These are phyloP conservation scores for Peniophora sp. DNA, from an alignment of 1,284 basidiomycete genomes.

Conservation along the genomic window DNA sequence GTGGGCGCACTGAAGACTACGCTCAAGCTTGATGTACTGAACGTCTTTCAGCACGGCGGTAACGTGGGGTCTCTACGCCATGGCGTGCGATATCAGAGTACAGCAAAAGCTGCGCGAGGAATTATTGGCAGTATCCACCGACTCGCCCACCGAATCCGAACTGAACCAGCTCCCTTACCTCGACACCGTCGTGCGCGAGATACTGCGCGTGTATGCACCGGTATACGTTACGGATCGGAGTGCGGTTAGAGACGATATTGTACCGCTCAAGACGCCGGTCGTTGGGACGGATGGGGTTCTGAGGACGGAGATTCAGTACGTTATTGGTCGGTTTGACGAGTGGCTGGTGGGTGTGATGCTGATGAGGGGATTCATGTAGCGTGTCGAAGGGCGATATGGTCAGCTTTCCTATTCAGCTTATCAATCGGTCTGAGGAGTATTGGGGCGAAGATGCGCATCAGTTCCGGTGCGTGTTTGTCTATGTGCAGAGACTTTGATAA, in stretches of 20 bases:
- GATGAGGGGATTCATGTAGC: conserved; percentile 19
- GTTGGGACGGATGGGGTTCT: conserved; percentile 25
- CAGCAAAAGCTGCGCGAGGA: conserved; percentile 42
- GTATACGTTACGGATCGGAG: conserved; percentile 27
- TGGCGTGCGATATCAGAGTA: conserved; percentile 28
- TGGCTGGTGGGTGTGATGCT: not conserved
- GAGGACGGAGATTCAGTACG: conserved; percentile 4
- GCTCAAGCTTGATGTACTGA: no score
- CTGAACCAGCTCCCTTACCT: conserved; percentile 35
- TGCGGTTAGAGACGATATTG: conserved; percentile 20
- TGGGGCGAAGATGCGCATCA: conserved; percentile 51
- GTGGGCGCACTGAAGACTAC: no score
- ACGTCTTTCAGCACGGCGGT: conserved; percentile 31
- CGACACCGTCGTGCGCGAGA: conserved; percentile 37
- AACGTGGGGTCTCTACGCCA: conserved; percentile 38
- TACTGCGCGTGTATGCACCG: conserved; percentile 30
- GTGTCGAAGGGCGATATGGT: conserved; percentile 36
- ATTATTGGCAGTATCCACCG: conserved; percentile 16
- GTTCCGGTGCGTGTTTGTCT: conserved; percentile 31
- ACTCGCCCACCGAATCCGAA: conserved; percentile 24
- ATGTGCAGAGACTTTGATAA: not conserved
- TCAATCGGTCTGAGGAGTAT: conserved; percentile 37
- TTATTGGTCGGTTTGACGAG: not conserved
- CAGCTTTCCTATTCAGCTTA: conserved; percentile 36
- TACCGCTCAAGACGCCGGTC: conserved; percentile 31